Percentiles rank a stretch among this genome's conserved stretches.
These are phyloP conservation scores for Aspergillus cejpii DNA, from an alignment of 2,329 filamentous ascomycete genomes.

Conservation along the genomic window DNA sequence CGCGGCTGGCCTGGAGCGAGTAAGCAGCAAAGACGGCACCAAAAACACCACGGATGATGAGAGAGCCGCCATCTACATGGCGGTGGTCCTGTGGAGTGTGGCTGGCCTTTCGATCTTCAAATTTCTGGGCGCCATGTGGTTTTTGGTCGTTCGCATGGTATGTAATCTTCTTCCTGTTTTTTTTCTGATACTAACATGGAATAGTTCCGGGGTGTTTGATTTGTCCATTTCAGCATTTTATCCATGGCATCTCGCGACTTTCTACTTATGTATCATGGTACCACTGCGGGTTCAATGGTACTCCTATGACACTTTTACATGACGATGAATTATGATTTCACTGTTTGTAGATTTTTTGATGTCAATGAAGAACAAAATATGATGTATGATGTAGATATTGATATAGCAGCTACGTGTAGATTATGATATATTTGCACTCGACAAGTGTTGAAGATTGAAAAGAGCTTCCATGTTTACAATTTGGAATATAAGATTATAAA, in stretches of 20 bases:
- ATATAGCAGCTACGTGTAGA: background rate
- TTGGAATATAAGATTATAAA: no score
- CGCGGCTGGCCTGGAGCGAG: slow-evolving; percentile 69
- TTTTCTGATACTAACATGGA: background rate
- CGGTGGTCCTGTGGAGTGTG: slow-evolving; percentile 81
- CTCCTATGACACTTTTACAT: slow-evolving; percentile 25
- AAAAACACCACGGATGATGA: slow-evolving; percentile 43
- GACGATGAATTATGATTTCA: slow-evolving; percentile 9
- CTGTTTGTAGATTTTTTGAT: slow-evolving; percentile 2
- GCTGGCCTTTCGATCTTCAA: slow-evolving; percentile 77
- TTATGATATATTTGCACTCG: background rate
- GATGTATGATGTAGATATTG: slow-evolving; percentile 12
- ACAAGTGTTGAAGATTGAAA: no score
- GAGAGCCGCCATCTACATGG: slow-evolving; percentile 75
- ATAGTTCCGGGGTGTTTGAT: slow-evolving; percentile 50
- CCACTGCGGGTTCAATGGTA: slow-evolving; percentile 32
- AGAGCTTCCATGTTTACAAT: no score
- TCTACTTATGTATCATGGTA: slow-evolving; percentile 19
- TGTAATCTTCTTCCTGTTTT: slow-evolving; percentile 34
- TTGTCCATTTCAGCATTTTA: background rate
- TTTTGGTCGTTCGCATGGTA: slow-evolving; percentile 82
- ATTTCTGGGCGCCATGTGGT: slow-evolving; percentile 84
- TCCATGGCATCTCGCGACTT: no score
- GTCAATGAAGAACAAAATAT: background rate
- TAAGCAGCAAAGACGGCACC: slow-evolving; percentile 39